Percentiles rank a stretch among this genome's conserved stretches.
Evolutionary conservation across 345 rosid species (phyloP).

Genomic region (Brassica nigra): DNA sequence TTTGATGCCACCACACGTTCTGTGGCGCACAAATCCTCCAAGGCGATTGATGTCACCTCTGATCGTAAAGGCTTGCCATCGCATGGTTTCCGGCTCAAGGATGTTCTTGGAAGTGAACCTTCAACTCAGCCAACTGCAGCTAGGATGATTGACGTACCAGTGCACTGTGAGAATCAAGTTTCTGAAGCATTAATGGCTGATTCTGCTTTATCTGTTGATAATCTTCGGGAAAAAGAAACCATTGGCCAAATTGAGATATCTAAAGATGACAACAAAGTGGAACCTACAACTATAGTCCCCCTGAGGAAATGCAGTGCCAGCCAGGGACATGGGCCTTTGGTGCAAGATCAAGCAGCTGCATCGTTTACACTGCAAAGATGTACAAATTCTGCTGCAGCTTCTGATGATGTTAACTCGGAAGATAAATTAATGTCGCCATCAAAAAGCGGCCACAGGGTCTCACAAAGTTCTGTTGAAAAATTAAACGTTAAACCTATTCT

Average conservation of each 20-base stretch:
- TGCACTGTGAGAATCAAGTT: constrained; percentile 30
- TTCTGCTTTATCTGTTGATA: constrained; percentile 25
- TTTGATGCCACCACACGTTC: constrained; percentile 49
- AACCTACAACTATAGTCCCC: constrained; percentile 6
- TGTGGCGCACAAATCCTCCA: constrained; percentile 42
- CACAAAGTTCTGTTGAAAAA: constrained; percentile 28
- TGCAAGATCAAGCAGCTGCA: constrained; percentile 35
- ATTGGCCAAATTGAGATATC: constrained; percentile 3
- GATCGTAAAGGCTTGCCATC: constrained; percentile 49
- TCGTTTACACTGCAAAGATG: constrained; percentile 26
- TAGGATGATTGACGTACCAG: constrained; percentile 33
- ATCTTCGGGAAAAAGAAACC: constrained; percentile 18
- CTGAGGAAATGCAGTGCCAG: constrained; percentile 28
- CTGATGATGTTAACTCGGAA: constrained; percentile 7
- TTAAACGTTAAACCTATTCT: constrained; percentile 23
- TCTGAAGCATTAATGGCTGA: constrained; percentile 36
- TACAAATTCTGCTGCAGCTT: constrained; percentile 19
- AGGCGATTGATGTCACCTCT: constrained; percentile 61
- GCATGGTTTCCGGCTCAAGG: constrained; percentile 52
- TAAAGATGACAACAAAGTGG: constrained; percentile 33
- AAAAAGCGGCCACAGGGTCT: constrained; percentile 10
- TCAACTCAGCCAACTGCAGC: constrained; percentile 27
- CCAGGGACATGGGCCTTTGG: constrained; percentile 28
- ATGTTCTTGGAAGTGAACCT: constrained; percentile 42
- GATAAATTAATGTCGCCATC: constrained; percentile 29